phyloP scores from a whole-genome alignment of 2,329 filamentous ascomycete species.

The Peltaster fructicola region DNA sequence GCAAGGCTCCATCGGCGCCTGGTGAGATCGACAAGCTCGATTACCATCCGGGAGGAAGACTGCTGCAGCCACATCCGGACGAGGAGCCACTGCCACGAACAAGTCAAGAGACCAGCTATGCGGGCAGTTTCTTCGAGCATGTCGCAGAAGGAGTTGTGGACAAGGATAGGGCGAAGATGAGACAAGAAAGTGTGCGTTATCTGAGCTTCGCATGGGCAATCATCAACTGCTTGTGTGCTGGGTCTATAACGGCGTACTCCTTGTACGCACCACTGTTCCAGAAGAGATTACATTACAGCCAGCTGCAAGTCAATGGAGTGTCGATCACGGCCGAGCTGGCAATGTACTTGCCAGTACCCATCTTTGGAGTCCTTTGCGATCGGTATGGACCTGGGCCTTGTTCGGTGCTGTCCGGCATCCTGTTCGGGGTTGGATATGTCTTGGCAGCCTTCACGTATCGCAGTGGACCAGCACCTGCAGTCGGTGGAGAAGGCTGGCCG shows the following conservation, averaged over 20 bases:
- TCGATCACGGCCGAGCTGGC: constrained; percentile 74
- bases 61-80: constrained; percentile 21
- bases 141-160: constrained; percentile 43
- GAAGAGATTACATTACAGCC: constrained; percentile 67
- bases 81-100: constrained; percentile 15
- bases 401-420: constrained; percentile 49
- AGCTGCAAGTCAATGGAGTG: constrained; percentile 81
- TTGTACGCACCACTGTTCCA: constrained; percentile 87
- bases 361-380: constrained; percentile 85
- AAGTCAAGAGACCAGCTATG: constrained; percentile 28
- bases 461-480: constrained; percentile 35
- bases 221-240: constrained; percentile 57
- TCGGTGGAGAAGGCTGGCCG: constrained; percentile 43
- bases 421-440: constrained; percentile 70
- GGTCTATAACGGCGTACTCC: constrained; percentile 83
- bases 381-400: constrained; percentile 65
- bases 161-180: constrained; percentile 37
- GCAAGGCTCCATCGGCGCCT: too few relatives aligned
- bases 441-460: constrained; percentile 65
- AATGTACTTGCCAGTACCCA: constrained; percentile 79
- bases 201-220: constrained; percentile 43
- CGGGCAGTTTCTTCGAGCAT: constrained; percentile 39
- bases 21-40: constrained; percentile 33
- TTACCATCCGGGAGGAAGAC: constrained; percentile 24
- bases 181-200: constrained; percentile 34